These are phyloP conservation scores for Luffa aegyptiaca DNA, from an alignment of 306 rosid species.

Conservation along the genomic window DNA sequence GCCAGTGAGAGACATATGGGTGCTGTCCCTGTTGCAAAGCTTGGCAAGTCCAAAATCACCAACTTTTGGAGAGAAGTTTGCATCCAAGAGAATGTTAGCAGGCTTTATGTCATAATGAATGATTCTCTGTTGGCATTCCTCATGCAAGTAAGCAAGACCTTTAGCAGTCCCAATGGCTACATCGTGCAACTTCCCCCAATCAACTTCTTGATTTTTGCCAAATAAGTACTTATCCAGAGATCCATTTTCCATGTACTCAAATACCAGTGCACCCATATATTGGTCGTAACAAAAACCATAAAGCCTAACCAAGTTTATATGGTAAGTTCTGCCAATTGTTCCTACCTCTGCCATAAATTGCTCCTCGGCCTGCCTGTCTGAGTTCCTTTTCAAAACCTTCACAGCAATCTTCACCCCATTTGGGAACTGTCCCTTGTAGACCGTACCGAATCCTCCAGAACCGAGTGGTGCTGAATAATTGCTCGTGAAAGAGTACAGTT, in stretches of 20 bases:
- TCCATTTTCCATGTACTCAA: slow-evolving; percentile 34
- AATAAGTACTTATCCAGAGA: slow-evolving; percentile 39
- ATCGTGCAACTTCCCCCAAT: slow-evolving; percentile 28
- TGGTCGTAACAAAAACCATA: slow-evolving; percentile 37
- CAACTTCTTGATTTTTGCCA: slow-evolving; percentile 12
- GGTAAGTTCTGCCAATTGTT: slow-evolving; percentile 27
- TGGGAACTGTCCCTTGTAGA: slow-evolving; percentile 26
- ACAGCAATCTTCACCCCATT: slow-evolving; percentile 30
- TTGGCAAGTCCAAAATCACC: slow-evolving; percentile 53
- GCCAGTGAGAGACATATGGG: slow-evolving; percentile 29
- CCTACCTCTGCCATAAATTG: slow-evolving; percentile 38
- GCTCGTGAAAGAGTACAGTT: background rate
- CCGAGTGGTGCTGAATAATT: slow-evolving; percentile 18
- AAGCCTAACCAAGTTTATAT: slow-evolving; percentile 35
- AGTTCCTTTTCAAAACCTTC: slow-evolving; percentile 27
- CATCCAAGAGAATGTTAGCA: slow-evolving; percentile 37
- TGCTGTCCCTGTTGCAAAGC: slow-evolving; percentile 29
- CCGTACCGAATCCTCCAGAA: slow-evolving; percentile 34
- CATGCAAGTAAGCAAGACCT: slow-evolving; percentile 41
- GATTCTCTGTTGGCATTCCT: slow-evolving; percentile 36
- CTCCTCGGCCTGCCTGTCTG: slow-evolving; percentile 23
- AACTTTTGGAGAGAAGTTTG: slow-evolving; percentile 30
- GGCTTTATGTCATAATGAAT: slow-evolving; percentile 54
- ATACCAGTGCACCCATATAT: slow-evolving; percentile 31
- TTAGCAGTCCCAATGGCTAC: slow-evolving; percentile 41